Base-by-base conservation (phyloP, 2,329 filamentous ascomycete genomes). In the Monilinia fructicola region DNA sequence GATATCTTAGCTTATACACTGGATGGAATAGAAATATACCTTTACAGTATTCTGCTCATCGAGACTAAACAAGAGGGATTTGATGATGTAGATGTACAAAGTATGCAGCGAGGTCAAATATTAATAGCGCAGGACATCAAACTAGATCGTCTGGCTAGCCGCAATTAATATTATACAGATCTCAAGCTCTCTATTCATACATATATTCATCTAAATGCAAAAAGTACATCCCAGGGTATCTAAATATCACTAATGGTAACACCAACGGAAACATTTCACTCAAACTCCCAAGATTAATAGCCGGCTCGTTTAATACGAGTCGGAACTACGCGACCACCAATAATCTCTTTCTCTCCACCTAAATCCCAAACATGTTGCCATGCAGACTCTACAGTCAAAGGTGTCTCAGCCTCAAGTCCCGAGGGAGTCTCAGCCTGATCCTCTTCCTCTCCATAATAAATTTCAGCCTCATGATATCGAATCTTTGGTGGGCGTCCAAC, bases 261-360 rank as follows among this genome's bases (percentile, higher is more conserved):
- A 44, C 58, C 28, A 21, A 23, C 12, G 10, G 44, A n/a, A 6
- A 55, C 18, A 18, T 23, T 10, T 5, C 9, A 35, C 21, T 6
- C 38, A 59, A 44, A 48, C 12, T 48, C 16, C 21, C 18, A 38
- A 50, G 21, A 38, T 64, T n/a, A 65, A 50, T 65, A 65, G 16
- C 42, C 53, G 28, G 26, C 23, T 7, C 62, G 42, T 9, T 48
- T 18, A 10, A 65, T 59, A 7, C 62, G 54, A 46, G 62, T 12
- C 5, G 62, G 62, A 42, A 65, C n/a, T 12, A 59, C 42, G 28
- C 53, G 53, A 26, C 42, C 62, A 65, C 53, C 31, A 26, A 65
- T 50, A 4, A n/a, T 50, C 12, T 65, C 54, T 16, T 55, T 26
- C n/a, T 46, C 52, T 23, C 38, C 52, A 35, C 62, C 53, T 4